Percentiles rank a stretch among this genome's conserved stretches.
These are phyloP conservation scores for Talaromyces thailandensis DNA, from an alignment of 495 filamentous ascomycete species.

Conservation along the genomic window DNA sequence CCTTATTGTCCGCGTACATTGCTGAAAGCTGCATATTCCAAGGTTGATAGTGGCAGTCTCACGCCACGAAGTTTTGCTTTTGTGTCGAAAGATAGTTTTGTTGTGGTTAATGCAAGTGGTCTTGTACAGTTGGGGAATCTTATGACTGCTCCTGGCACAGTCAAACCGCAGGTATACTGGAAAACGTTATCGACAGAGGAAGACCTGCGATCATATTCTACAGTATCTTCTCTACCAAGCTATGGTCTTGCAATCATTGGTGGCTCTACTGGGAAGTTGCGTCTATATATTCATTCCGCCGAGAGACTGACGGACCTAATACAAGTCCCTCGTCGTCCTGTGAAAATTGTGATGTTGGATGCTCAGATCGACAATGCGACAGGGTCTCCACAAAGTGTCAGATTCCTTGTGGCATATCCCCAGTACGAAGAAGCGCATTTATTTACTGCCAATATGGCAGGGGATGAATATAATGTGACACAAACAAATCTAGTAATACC, in stretches of 20 bases:
- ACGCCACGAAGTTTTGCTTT: slow-evolving; percentile 56
- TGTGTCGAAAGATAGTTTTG: slow-evolving; percentile 43
- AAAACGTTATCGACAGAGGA: slow-evolving; percentile 23
- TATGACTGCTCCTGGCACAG: slow-evolving; percentile 8
- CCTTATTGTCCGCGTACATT: slow-evolving; percentile 1
- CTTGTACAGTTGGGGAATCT: slow-evolving; percentile 44
- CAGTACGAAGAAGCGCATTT: slow-evolving; percentile 20
- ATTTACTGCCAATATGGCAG: slow-evolving; percentile 16
- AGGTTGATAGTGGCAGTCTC: slow-evolving; percentile 13
- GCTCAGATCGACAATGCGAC: neutral
- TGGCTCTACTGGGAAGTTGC: slow-evolving; percentile 20
- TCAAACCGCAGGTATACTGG: slow-evolving; percentile 15
- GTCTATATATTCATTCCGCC: slow-evolving; percentile 26
- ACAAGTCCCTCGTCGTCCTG: neutral
- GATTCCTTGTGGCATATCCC: slow-evolving; percentile 24
- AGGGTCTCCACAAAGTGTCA: slow-evolving; percentile 8
- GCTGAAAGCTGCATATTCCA: slow-evolving; percentile 15
- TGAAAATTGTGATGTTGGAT: slow-evolving; percentile 12
- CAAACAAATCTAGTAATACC: slow-evolving; percentile 17
- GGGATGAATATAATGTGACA: neutral
- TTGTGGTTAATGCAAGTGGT: slow-evolving; percentile 53
- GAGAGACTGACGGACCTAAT: slow-evolving; percentile 11
- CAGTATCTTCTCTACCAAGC: slow-evolving; percentile 19
- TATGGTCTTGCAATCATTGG: slow-evolving; percentile 29
- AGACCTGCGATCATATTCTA: slow-evolving; percentile 21